Evolutionary conservation across 805 yeast species (phyloP), one percentile per base, ranked within the genome.

Genomic region (Candida anglica): DNA sequence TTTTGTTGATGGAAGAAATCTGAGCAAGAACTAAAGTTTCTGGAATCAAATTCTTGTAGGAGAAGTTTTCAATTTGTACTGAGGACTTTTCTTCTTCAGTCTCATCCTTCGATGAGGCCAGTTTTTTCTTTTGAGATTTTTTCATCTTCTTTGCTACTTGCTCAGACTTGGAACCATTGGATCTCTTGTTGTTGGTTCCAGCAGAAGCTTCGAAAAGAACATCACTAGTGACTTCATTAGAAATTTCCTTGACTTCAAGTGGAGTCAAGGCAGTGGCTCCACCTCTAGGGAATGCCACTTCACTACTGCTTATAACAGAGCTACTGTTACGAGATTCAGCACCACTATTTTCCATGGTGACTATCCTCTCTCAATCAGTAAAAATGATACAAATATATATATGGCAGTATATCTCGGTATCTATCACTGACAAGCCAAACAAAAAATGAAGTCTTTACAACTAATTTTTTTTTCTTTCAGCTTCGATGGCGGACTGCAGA

Each of bases 221-320:
- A 62, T 93, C 98, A 42, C 75, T 77, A 15, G 89, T 80, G 31
- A 91, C 99, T 59, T 91, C 95, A 54, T 87, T 88, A 26, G 95
- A 81, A 33, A 91, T 91, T 53, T 87, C 93, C 56, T 87, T 88
- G 45, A 87, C 79, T 61, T 93, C 99, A 44, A 93, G 65, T 5
- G 98, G 88, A 3, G 95, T 77, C 51, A 93, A 72, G 17, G 79
- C 86, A 18, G 91, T 75, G 9, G 82, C 78, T 32, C 98, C 98
- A 48, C 98, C 98, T 77, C 99, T 84, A 32, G 98, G 98, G 55
- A 93, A 93, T 9, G 83, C 69, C 27, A 71, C 64, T 38, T 80
- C 86, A 39, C 58, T 64, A 46, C 63, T 64, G 35, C 58, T 57
- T 33, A 65, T 50, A 27, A 54, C 52, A 26, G 65, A 54, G 24